Percentiles rank a stretch among this genome's conserved stretches.
Evolutionary conservation across 805 yeast genomes (phyloP).

Genomic region (Hanseniaspora nectarophila): DNA sequence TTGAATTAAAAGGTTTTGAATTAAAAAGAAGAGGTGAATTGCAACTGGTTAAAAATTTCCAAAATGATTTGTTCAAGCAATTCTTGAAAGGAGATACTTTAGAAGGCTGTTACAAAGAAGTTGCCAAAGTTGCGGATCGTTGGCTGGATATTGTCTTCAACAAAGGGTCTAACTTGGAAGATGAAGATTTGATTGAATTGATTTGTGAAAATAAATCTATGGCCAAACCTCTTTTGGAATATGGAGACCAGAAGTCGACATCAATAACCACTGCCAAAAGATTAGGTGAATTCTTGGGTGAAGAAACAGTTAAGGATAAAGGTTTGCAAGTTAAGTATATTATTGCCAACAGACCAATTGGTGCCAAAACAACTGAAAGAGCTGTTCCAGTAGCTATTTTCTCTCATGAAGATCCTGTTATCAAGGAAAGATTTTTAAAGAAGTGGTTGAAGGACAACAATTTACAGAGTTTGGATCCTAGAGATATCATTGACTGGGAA

Average conservation of each 20-base stretch:
- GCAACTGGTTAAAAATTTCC: conserved; percentile 85
- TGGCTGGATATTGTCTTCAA: conserved; percentile 92
- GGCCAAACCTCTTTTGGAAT: conserved; percentile 84
- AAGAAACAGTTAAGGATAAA: conserved; percentile 90
- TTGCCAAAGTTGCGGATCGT: conserved; percentile 83
- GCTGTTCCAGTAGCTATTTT: conserved; percentile 95
- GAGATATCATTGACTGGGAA: conserved; percentile 84
- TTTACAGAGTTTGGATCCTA: conserved; percentile 70
- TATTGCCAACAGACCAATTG: conserved; percentile 69
- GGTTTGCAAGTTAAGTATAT: conserved; percentile 92
- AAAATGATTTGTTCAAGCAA: conserved; percentile 82
- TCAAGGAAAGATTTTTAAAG: conserved; percentile 61
- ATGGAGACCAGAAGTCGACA: conserved; percentile 82
- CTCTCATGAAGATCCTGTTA: conserved; percentile 54
- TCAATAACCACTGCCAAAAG: conserved; percentile 92
- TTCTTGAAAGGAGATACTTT: conserved; percentile 76
- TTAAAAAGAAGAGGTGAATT: conserved; percentile 93
- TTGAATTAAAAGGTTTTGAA: conserved; percentile 94
- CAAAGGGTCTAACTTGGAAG: conserved; percentile 75
- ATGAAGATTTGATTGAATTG: conserved; percentile 83
- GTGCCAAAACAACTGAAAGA: conserved; percentile 87
- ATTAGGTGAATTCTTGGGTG: conserved; percentile 87
- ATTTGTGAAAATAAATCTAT: conserved; percentile 93
- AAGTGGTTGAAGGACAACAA: conserved; percentile 79
- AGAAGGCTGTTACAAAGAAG: conserved; percentile 73